Base-by-base conservation (phyloP, 805 yeast species). In the Metschnikowia matae region DNA sequence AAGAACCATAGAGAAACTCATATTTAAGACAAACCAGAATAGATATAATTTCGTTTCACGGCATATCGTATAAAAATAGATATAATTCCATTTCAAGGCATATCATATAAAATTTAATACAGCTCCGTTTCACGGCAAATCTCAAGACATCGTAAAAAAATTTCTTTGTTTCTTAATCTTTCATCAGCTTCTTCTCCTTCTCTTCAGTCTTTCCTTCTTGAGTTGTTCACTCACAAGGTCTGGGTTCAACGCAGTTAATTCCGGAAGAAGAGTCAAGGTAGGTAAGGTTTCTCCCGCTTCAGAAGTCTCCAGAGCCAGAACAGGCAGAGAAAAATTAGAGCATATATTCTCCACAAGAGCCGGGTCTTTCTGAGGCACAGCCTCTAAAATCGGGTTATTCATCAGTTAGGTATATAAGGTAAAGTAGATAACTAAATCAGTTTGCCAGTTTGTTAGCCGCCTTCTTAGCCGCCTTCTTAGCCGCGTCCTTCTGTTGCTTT, bases 401-500 rank as follows among this genome's bases (percentile, higher is more conserved):
- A 45, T 46, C 21, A 36, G 20, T 21, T 15, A 10, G 21, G 17
- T 36, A 8, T 15, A 36, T 10, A 13, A 20, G 21, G 14, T 37
- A 11, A 26, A 26, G 13, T 8, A 26, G 10, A 10, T 26, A 26
- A 26, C 29, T 3, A 26, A 26, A 13, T 38, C 32, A 39, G 31
- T 39, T 39, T 0, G 31, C 11, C 17, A 6, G 18, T 42, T 54
- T 48, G 3, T 32, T 42, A 18, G 49, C 56, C 34, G 51, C 52
- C 54, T 63, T 55, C 26, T 48, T 41, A 3, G 58, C 58, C 15
- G 59, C 56, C 38, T 52, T 57, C 55, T 64, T 66, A 38, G 52
- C 55, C 5, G 54, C 61, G 37, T 62, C 68, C 65, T 80, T 82
- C 55, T 74, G 80, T 15, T 67, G 73, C 64, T 80, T 87, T 64